A percentile compares a stretch with the other conserved stretches of the same genome.
Evolutionary conservation across 768 basidiomycete genomes (phyloP).

Genomic region (Lentinula lateritia): DNA sequence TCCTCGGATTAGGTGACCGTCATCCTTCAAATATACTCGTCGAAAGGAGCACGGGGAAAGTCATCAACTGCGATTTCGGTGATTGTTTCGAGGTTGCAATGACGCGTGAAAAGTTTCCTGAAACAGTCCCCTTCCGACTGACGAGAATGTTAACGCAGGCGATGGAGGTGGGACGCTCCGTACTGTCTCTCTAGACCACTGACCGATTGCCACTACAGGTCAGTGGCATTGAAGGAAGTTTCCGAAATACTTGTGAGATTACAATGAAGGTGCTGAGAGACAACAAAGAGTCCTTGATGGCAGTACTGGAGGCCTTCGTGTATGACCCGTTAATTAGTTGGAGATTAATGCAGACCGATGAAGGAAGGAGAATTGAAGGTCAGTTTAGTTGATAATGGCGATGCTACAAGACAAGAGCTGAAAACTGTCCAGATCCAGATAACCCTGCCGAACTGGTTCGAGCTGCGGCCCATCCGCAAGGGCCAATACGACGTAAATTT

Average conservation of each 20-base stretch:
- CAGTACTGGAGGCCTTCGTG: slow-evolving; percentile 96
- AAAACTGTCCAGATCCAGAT: slow-evolving; percentile 29
- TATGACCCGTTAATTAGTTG: slow-evolving; percentile 98
- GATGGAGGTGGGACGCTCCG: slow-evolving; percentile 74
- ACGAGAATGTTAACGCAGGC: slow-evolving; percentile 98
- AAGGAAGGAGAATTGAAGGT: slow-evolving; percentile 72
- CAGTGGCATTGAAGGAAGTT: slow-evolving; percentile 97
- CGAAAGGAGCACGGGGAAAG: slow-evolving; percentile 86
- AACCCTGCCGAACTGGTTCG: slow-evolving; percentile 58
- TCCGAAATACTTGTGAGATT: slow-evolving; percentile 91
- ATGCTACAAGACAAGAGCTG: neutral
- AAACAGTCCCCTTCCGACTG: slow-evolving; percentile 96
- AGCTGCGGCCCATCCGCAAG: slow-evolving; percentile 71
- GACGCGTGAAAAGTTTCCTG: slow-evolving; percentile 98
- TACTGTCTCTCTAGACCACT: neutral
- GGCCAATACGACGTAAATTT: slow-evolving; percentile 63
- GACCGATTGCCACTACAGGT: slow-evolving; percentile 48
- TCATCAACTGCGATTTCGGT: slow-evolving; percentile 96
- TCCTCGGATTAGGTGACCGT: slow-evolving; percentile 94
- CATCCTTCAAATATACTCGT: slow-evolving; percentile 95
- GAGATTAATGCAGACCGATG: slow-evolving; percentile 85
- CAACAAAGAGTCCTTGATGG: slow-evolving; percentile 99
- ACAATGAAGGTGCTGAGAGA: slow-evolving; percentile 96
- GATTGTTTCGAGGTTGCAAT: slow-evolving; percentile 99
- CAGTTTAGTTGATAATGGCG: slow-evolving; percentile 5